Evolutionary conservation across 495 filamentous ascomycete species (phyloP).

Genomic region (Elasticomyces elasticus): DNA sequence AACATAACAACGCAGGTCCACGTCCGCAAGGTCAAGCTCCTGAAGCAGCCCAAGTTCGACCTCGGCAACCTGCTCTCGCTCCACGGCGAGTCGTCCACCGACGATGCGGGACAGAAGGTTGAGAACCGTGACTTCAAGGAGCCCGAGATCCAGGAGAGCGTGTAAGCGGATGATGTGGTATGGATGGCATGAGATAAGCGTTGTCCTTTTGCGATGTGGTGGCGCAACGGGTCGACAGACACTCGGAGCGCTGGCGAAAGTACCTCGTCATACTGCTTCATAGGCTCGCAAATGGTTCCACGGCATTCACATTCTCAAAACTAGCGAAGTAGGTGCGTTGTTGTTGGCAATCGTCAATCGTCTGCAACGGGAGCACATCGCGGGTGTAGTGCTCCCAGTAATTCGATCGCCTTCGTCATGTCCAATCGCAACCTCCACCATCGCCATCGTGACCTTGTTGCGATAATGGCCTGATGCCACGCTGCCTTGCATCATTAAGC

Average conservation of each 20-base stretch:
- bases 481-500: too few species aligned
- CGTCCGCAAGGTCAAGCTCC: constrained; percentile 98
- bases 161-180: constrained; percentile 46
- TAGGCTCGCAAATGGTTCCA: background rate
- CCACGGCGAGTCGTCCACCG: constrained; percentile 92
- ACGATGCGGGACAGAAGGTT: constrained; percentile 90
- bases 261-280: background rate
- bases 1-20: constrained; percentile 59
- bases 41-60: constrained; percentile 97
- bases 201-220: background rate
- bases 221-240: background rate
- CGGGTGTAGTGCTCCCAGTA: too few species aligned
- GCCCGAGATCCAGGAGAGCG: constrained; percentile 68
- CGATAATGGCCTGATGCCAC: too few species aligned
- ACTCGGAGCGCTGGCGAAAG: background rate
- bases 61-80: constrained; percentile 87
- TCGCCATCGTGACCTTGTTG: too few species aligned
- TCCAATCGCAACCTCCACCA: too few species aligned
- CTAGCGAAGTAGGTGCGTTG: background rate
- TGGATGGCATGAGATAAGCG: background rate
- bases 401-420: too few species aligned
- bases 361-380: too few species aligned
- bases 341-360: too few species aligned
- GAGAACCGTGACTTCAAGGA: constrained; percentile 97
- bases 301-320: background rate